Evolutionary conservation across 176 grass and related monocot species (phyloP).

Genomic region (Zea mays): Zm-B73-REFERENCE-NAM-5.0 NC_050096.1:218416001-218416500

Average conservation of each 20-base stretch:
- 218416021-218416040: conserved; percentile 2
- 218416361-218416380: conserved; percentile 33
- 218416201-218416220: conserved; percentile 20
- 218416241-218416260: conserved; percentile 9
- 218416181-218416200: conserved; percentile 18
- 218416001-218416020: not conserved
- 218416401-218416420: conserved; percentile 19
- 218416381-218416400: not conserved
- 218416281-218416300: conserved; percentile 84
- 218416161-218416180: not conserved
- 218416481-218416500: not conserved
- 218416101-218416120: conserved; percentile 9
- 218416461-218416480: conserved; percentile 6
- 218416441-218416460: not conserved
- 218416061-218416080: conserved; percentile 6
- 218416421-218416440: not conserved
- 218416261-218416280: conserved; percentile 94
- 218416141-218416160: conserved; percentile 16
- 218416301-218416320: not conserved
- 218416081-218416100: conserved; percentile 16
- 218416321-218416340: not conserved
- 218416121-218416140: not conserved
- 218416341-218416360: conserved; percentile 31
- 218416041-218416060: conserved; percentile 11
- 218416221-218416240: conserved; percentile 26